Conservation (phyloP, 2,329 filamentous ascomycete species). For the Purpureocillium lavendulum region DNA sequence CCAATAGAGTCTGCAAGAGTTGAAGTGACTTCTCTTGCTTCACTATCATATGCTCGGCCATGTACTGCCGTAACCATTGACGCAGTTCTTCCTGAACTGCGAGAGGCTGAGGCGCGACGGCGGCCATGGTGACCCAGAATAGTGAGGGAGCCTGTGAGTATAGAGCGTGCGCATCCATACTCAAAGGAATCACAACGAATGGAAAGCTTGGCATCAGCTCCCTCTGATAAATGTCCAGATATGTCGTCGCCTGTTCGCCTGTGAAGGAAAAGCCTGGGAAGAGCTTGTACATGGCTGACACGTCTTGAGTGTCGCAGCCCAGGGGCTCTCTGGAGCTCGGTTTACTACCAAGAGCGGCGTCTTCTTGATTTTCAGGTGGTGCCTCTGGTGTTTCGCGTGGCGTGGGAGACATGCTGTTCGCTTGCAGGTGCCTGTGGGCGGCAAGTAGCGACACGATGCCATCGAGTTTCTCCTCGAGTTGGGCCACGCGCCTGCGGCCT, state of each 20-base stretch:
- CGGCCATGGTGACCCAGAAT: slow-evolving; percentile 30
- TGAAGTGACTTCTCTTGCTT: too few species aligned
- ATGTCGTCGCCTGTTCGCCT: slow-evolving; percentile 20
- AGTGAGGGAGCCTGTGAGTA: slow-evolving; percentile 22
- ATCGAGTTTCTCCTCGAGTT: slow-evolving; percentile 26
- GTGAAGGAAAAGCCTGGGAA: slow-evolving; percentile 26
- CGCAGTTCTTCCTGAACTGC: too few species aligned
- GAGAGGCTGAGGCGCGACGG: too few species aligned
- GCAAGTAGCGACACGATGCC: slow-evolving; percentile 28
- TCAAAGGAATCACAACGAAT: slow-evolving; percentile 23
- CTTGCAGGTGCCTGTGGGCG: slow-evolving; percentile 12
- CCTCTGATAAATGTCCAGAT: slow-evolving; percentile 23
- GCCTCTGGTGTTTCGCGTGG: too few species aligned
- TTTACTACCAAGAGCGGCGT: too few species aligned
- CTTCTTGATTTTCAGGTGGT: too few species aligned
- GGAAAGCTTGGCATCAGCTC: slow-evolving; percentile 26
- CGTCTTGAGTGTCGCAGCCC: not conserved
- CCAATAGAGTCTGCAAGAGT: too few species aligned
- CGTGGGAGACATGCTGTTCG: not conserved
- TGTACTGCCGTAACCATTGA: too few species aligned
- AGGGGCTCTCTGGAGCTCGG: too few species aligned
- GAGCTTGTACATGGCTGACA: slow-evolving; percentile 13
- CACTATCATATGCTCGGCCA: too few species aligned
- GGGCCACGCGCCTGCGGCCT: slow-evolving; percentile 22
- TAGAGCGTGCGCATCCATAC: slow-evolving; percentile 19